Evolutionary conservation across 768 basidiomycete species (phyloP).

Genomic region (Phylloporus rhodoxanthus): DNA sequence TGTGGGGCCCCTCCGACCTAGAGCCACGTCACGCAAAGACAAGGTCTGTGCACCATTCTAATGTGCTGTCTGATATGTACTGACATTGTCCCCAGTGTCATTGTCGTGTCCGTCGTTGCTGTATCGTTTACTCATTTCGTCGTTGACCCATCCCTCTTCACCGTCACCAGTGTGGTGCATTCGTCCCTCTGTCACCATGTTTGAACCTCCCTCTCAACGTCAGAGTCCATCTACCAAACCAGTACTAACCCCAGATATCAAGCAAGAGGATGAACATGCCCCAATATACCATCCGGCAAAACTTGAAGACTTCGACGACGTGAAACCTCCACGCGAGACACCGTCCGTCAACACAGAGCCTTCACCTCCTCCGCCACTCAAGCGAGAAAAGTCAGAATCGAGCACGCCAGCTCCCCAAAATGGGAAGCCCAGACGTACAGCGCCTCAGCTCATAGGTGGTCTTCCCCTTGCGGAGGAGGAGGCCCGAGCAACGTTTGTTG

Average conservation of each 20-base stretch:
- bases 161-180: slow-evolving; percentile 12
- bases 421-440: slow-evolving; percentile 32
- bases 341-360: slow-evolving; percentile 27
- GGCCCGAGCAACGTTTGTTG: slow-evolving; percentile 65
- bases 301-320: slow-evolving; percentile 22
- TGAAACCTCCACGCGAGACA: slow-evolving; percentile 24
- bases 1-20: background rate
- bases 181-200: slow-evolving; percentile 24
- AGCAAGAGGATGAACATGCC: slow-evolving; percentile 10
- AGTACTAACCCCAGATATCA: slow-evolving; percentile 8
- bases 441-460: slow-evolving; percentile 71
- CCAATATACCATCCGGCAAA: slow-evolving; percentile 6
- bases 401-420: slow-evolving; percentile 33
- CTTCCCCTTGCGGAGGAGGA: slow-evolving; percentile 71
- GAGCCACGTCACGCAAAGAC: slow-evolving; percentile 16
- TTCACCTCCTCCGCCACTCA: slow-evolving; percentile 27
- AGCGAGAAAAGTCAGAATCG: slow-evolving; percentile 31
- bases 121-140: slow-evolving; percentile 21
- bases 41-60: slow-evolving; percentile 19
- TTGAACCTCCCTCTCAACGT: slow-evolving; percentile 23
- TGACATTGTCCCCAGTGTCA: slow-evolving; percentile 9
- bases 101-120: slow-evolving; percentile 15
- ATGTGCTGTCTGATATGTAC: slow-evolving; percentile 9
- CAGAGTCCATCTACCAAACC: slow-evolving; percentile 23
- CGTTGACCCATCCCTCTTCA: slow-evolving; percentile 11